A percentile compares a stretch with the other conserved stretches of the same genome.
These are phyloP conservation scores for Leptomonas pyrrhocoris DNA, from an alignment of 208 protist genomes.

Conservation along the genomic window DNA sequence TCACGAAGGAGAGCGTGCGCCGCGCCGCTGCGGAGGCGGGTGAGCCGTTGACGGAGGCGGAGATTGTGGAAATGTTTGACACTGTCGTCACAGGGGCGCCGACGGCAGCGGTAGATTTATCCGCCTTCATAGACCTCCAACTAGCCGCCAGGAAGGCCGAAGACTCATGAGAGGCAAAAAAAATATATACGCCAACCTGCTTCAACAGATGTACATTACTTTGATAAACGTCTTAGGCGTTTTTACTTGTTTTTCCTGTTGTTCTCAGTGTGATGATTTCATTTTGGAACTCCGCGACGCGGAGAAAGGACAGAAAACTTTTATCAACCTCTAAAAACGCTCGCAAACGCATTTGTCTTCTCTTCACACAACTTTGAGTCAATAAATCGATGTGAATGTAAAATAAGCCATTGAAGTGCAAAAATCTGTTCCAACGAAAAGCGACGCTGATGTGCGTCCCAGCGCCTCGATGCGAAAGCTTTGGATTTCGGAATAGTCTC, in stretches of 20 bases:
- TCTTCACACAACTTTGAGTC: no score
- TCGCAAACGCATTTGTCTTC: no score
- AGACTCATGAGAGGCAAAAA: constrained; percentile 21
- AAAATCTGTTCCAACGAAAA: no score
- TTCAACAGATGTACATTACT: constrained; percentile 5
- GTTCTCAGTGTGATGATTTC: no score
- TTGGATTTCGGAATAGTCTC: no score
- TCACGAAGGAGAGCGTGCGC: constrained; percentile 82
- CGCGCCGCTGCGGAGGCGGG: constrained; percentile 54
- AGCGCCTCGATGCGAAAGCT: no score
- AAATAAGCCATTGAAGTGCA: no score
- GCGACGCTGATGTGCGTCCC: no score
- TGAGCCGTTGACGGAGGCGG: constrained; percentile 77
- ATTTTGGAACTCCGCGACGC: no score
- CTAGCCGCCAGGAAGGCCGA: constrained; percentile 47
- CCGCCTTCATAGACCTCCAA: constrained; percentile 73
- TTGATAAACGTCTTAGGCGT: neutral
- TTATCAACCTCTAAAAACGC: no score
- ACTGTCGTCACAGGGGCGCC: constrained; percentile 74
- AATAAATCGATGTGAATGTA: no score
- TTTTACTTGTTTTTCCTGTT: neutral
- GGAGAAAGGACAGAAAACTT: no score
- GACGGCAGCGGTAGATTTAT: constrained; percentile 70
- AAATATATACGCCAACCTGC: neutral
- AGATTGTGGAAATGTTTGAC: constrained; percentile 88